Percentiles rank a stretch among this genome's conserved stretches.
These are phyloP conservation scores for Pseudogymnoascus sp. DNA, from an alignment of 2,329 filamentous ascomycete species.

Conservation along the genomic window DNA sequence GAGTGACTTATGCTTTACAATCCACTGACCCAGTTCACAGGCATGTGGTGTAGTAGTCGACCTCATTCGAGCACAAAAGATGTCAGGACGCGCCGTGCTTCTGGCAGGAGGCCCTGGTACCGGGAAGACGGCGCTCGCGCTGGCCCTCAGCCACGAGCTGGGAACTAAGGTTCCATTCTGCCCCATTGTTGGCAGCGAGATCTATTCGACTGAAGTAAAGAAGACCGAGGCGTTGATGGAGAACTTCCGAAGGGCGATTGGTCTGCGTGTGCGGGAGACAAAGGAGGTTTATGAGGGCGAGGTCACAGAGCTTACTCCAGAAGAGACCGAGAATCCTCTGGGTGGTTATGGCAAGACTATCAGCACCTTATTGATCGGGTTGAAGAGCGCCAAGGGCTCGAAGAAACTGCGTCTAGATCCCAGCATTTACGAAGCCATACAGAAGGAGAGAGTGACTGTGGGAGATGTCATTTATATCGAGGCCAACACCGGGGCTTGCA, in stretches of 20 bases:
- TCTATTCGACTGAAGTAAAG: constrained; percentile 97
- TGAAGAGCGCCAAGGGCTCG: constrained; percentile 92
- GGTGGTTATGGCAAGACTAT: constrained; percentile 97
- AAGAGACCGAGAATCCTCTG: constrained; percentile 95
- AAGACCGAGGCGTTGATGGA: constrained; percentile 99
- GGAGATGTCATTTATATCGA: constrained; percentile 99
- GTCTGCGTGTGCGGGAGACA: constrained; percentile 91
- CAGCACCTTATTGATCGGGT: constrained; percentile 83
- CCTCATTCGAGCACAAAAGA: constrained; percentile 90
- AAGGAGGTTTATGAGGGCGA: constrained; percentile 99
- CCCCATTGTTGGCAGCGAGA: constrained; percentile 94
- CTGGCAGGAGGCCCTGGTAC: constrained; percentile 92
- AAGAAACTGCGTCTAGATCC: constrained; percentile 97
- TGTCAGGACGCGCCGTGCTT: constrained; percentile 89
- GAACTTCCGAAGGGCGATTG: constrained; percentile 95
- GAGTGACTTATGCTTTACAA: background rate
- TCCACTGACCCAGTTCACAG: constrained; percentile 34
- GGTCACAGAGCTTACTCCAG: constrained; percentile 92
- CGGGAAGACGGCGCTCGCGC: constrained; percentile 90
- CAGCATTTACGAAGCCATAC: constrained; percentile 98
- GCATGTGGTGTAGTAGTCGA: constrained; percentile 95
- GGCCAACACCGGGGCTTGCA: constrained; percentile 96
- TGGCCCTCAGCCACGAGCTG: constrained; percentile 93
- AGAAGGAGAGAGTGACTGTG: constrained; percentile 92
- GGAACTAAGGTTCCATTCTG: constrained; percentile 98